Base-by-base conservation (phyloP, 768 basidiomycete species). In the Russula emetica region DNA sequence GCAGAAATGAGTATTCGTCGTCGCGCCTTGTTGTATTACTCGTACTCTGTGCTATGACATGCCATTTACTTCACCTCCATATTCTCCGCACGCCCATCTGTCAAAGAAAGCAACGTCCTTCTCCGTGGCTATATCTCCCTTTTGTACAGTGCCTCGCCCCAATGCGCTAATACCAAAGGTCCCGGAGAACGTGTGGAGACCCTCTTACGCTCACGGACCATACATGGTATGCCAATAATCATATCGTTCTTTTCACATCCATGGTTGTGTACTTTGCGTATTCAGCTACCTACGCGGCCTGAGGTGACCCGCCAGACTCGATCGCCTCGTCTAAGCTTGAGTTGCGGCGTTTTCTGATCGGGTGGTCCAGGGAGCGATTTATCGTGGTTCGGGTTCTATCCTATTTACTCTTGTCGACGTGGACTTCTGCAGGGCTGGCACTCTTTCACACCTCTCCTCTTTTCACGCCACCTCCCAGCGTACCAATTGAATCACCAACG, bases 1-100 rank as follows among this genome's bases (percentile, higher is more conserved):
- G n/a, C n/a, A 60, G 51, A 60, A 60, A 60, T 60, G 32, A 60
- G 22, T 53, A 28, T 42, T 45, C 44, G 10, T 45, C 10, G n/a
- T 22, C n/a, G 44, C 24, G 20, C 51, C 30, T 32, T 34, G 38
- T 42, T 60, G 44, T 60, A 60, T 52, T 60, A 6, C 40, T 24
- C 3, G 24, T 30, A 30, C 40, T 22, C 40, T 53, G 51, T 22
- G 38, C 28, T 53, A 52, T 53, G 59, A 60, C 42, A 60, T 52
- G 59, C 32, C 51, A 44, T 60, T 32, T 44, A 53, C 18, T 40
- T 38, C 49, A 59, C 49, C 58, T 13, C 24, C 50, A 51, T 52
- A 51, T 60, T 30, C 13, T n/a, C 38, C 26, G 8, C 53, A n/a
- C n/a, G 59, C 28, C 40, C 30, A 16, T 24, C 22, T 30, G 11